Conservation (phyloP, 2,329 filamentous ascomycete genomes). For the Aspergillus ochraceus region DNA sequence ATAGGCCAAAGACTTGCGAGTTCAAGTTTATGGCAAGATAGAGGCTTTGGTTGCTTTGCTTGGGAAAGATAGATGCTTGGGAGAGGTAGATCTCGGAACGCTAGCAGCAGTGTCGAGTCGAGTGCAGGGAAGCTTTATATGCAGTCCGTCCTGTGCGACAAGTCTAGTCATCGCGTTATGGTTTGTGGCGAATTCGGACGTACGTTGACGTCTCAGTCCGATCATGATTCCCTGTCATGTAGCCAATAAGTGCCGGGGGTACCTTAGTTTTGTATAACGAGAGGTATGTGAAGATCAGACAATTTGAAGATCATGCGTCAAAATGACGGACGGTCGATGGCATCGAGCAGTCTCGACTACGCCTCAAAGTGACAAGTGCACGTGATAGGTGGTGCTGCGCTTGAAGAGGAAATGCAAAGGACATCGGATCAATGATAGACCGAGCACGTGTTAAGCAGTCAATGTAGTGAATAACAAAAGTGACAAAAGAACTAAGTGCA, state of each 20-base stretch:
- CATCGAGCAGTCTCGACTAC: neutral
- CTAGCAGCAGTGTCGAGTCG: neutral
- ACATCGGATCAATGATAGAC: neutral
- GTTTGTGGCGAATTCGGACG: neutral
- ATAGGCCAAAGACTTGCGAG: neutral
- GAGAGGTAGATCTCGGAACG: neutral
- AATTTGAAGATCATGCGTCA: neutral
- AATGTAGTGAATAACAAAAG: neutral
- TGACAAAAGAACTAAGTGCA: slow-evolving; percentile 2
- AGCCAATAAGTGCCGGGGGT: neutral
- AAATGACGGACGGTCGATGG: neutral
- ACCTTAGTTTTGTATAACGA: neutral
- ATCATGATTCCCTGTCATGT: neutral
- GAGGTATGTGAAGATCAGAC: neutral
- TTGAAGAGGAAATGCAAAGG: neutral
- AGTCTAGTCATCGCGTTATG: neutral
- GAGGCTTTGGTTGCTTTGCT: neutral
- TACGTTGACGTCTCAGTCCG: neutral
- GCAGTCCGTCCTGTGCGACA: neutral
- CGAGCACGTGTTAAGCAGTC: neutral
- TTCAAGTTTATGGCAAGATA: neutral
- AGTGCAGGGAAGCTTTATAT: neutral
- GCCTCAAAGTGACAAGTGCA: neutral
- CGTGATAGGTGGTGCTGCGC: neutral
- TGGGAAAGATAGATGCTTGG: neutral